Conservation (phyloP, 2,329 filamentous ascomycete species). For the Neoarthrinium moseri region DNA sequence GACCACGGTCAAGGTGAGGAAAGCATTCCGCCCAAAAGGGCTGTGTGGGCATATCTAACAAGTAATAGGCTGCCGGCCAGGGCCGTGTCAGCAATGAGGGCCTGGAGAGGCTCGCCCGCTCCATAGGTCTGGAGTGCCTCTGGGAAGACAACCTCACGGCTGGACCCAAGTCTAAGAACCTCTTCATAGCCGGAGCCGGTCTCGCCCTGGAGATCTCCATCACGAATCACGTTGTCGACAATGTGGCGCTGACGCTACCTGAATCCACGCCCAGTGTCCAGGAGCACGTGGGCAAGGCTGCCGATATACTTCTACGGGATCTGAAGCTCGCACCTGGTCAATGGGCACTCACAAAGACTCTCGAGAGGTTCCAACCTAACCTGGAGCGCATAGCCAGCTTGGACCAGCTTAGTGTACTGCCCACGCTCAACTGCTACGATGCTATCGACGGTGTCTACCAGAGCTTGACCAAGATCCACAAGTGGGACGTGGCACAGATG, state of each 20-base stretch:
- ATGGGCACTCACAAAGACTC: conserved; percentile 65
- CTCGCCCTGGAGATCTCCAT: conserved; percentile 62
- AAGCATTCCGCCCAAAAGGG: conserved; percentile 32
- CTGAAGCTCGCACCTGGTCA: conserved; percentile 59
- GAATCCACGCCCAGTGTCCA: conserved; percentile 57
- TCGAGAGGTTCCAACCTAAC: conserved; percentile 71
- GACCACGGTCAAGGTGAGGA: conserved; percentile 46
- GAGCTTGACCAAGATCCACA: conserved; percentile 67
- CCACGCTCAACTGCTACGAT: conserved; percentile 73
- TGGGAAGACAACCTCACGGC: conserved; percentile 53
- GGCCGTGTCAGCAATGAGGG: conserved; percentile 73
- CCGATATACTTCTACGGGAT: conserved; percentile 64
- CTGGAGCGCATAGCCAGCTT: conserved; percentile 67
- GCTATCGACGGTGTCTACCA: conserved; percentile 72
- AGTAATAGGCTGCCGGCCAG: conserved; percentile 37
- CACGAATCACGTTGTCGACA: conserved; percentile 59
- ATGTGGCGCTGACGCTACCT: conserved; percentile 62
- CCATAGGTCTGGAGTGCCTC: conserved; percentile 64
- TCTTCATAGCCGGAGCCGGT: conserved; percentile 62
- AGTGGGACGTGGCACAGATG: conserved; percentile 64
- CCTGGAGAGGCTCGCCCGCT: conserved; percentile 67
- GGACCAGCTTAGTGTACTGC: conserved; percentile 69
- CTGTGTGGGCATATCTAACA: conserved; percentile 24
- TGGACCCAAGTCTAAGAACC: conserved; percentile 48
- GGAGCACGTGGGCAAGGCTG: conserved; percentile 60